A percentile compares a stretch with the other conserved stretches of the same genome.
phyloP scores from a whole-genome alignment of 148 eudicot genomes.

The Rhododendron mucronatum region DNA sequence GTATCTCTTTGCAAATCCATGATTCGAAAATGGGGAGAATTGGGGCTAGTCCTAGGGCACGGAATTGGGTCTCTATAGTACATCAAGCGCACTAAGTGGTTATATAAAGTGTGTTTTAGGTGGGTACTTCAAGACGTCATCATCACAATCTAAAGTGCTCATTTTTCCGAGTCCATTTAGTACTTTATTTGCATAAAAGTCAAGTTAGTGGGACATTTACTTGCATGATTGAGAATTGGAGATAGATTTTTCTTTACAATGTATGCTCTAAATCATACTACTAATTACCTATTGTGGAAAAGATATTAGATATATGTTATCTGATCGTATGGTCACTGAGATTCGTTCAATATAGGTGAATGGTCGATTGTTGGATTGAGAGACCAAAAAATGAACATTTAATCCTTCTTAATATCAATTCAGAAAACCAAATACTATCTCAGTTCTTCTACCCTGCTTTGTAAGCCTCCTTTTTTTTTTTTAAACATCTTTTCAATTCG shows the following conservation, averaged over 20 bases:
- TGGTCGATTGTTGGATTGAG: background rate
- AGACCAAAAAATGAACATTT: background rate
- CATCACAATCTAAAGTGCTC: no score
- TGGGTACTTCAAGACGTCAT: no score
- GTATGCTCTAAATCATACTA: background rate
- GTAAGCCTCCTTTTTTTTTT: no score
- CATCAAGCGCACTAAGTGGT: no score
- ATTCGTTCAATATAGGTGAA: background rate
- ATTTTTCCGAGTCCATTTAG: no score
- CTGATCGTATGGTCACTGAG: background rate
- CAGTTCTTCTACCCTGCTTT: no score
- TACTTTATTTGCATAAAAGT: background rate
- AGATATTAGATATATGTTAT: background rate
- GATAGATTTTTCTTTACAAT: background rate
- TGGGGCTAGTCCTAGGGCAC: no score
- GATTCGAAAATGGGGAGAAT: background rate
- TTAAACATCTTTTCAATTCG: background rate
- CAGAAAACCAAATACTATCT: background rate
- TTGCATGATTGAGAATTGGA: background rate
- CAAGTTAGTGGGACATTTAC: background rate
- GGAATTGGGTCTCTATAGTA: no score
- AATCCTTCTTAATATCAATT: background rate
- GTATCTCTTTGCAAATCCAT: background rate
- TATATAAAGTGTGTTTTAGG: no score
- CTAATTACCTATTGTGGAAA: background rate